Conservation (phyloP, 2,329 filamentous ascomycete genomes). For the Ophiostoma ips region DNA sequence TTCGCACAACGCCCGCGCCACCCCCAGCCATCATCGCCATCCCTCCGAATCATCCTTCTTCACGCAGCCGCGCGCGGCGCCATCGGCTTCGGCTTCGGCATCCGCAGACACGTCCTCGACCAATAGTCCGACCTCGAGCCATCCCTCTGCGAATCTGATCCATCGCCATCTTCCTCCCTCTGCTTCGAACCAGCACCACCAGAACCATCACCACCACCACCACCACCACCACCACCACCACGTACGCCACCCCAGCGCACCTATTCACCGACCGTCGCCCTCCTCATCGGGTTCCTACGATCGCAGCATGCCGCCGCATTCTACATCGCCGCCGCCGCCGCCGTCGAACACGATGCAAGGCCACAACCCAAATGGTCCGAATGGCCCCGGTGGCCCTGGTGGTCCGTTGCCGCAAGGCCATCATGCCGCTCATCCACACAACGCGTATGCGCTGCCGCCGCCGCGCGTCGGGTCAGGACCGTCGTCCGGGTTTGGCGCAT, state of each 20-base stretch:
- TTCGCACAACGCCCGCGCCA: neutral
- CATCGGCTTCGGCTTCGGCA: conserved; percentile 21
- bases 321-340: conserved; percentile 13
- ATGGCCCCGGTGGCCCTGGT: conserved; percentile 11
- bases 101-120: conserved; percentile 12
- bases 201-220: neutral
- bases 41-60: conserved; percentile 31
- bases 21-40: conserved; percentile 16
- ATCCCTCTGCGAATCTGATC: neutral
- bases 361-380: neutral
- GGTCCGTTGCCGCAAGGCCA: conserved; percentile 8
- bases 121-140: conserved; percentile 5
- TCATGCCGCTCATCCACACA: conserved; percentile 17
- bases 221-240: conserved; percentile 17
- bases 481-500: conserved; percentile 28
- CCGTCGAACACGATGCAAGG: conserved; percentile 1
- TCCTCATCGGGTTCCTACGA: conserved; percentile 19
- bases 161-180: no score
- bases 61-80: conserved; percentile 22
- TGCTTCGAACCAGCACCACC: no score
- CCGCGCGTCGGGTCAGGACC: conserved; percentile 30
- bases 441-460: conserved; percentile 31
- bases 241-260: conserved; percentile 30
- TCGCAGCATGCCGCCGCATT: conserved; percentile 30
- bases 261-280: conserved; percentile 25